Evolutionary conservation across 768 basidiomycete species (phyloP).

Genomic region (Phylloporus scabripes): DNA sequence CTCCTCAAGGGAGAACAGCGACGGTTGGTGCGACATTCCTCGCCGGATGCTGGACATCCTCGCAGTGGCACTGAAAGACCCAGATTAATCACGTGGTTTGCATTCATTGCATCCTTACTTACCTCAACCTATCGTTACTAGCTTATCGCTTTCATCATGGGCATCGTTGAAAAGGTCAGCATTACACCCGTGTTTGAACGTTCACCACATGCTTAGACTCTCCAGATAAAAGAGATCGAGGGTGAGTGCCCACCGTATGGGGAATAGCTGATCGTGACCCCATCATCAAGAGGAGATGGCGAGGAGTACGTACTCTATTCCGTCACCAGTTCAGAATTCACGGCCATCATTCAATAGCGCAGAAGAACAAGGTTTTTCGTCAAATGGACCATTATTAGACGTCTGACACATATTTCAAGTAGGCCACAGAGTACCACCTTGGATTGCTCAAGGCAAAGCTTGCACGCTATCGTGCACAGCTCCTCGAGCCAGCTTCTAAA

Average conservation of each 20-base stretch:
- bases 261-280: slow-evolving; percentile 8
- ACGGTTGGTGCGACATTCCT: slow-evolving; percentile 48
- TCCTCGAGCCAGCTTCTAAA: slow-evolving; percentile 88
- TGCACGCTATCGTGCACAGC: slow-evolving; percentile 89
- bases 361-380: slow-evolving; percentile 84
- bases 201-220: slow-evolving; percentile 3
- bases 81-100: not conserved
- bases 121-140: no score
- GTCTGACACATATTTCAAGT: slow-evolving; percentile 14
- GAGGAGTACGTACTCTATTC: slow-evolving; percentile 62
- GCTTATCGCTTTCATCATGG: slow-evolving; percentile 51
- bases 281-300: slow-evolving; percentile 85
- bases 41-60: slow-evolving; percentile 22
- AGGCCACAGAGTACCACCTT: slow-evolving; percentile 94
- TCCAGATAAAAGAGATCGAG: slow-evolving; percentile 92
- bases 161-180: slow-evolving; percentile 86
- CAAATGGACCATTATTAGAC: slow-evolving; percentile 1
- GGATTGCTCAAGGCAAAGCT: slow-evolving; percentile 92
- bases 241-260: slow-evolving; percentile 43
- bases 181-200: slow-evolving; percentile 1
- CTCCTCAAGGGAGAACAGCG: slow-evolving; percentile 61
- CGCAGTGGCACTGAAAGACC: not conserved
- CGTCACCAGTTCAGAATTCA: slow-evolving; percentile 1
- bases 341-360: slow-evolving; percentile 44
- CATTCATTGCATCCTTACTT: no score